A percentile compares a stretch with the other conserved stretches of the same genome.
Conservation (phyloP, 495 filamentous ascomycete species). For the Tuber aestivum region DNA sequence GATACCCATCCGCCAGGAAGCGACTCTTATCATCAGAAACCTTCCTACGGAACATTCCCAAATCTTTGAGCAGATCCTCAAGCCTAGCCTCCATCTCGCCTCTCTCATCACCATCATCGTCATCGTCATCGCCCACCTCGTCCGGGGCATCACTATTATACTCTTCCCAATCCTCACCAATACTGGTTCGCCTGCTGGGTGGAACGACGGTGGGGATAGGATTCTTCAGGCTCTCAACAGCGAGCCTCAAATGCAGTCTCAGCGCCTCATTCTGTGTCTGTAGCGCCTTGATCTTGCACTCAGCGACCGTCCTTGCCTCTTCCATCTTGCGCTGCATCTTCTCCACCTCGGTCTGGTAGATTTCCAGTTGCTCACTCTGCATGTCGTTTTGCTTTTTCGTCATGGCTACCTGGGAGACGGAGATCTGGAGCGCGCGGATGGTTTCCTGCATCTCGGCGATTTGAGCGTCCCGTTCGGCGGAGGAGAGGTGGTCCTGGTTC, state of each 20-base stretch:
- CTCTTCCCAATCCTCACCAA: constrained; percentile 41
- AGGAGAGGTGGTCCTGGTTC: constrained; percentile 83
- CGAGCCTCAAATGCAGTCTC: constrained; percentile 75
- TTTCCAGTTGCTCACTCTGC: constrained; percentile 64
- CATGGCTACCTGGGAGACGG: constrained; percentile 56
- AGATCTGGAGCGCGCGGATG: constrained; percentile 75
- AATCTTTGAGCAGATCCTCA: constrained; percentile 65
- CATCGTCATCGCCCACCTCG: constrained; percentile 46
- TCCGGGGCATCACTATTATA: constrained; percentile 38
- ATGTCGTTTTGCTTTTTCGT: constrained; percentile 50
- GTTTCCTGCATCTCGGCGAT: constrained; percentile 91
- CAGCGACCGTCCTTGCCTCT: constrained; percentile 75
- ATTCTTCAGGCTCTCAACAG: constrained; percentile 78
- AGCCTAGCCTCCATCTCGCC: constrained; percentile 63
- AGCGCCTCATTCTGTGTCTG: constrained; percentile 85
- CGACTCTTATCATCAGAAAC: constrained; percentile 65
- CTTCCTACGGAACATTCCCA: constrained; percentile 77
- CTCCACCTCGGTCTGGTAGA: constrained; percentile 81
- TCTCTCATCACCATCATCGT: constrained; percentile 51
- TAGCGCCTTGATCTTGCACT: constrained; percentile 82
- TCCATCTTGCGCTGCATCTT: constrained; percentile 92
- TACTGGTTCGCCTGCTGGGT: constrained; percentile 21
- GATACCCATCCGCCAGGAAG: constrained; percentile 46
- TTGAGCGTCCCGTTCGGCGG: constrained; percentile 85
- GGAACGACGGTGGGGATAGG: constrained; percentile 61